Evolutionary conservation across 1,284 basidiomycete genomes (phyloP), one percentile per base, ranked within the genome.

Genomic region (Rhodofomes roseus): DNA sequence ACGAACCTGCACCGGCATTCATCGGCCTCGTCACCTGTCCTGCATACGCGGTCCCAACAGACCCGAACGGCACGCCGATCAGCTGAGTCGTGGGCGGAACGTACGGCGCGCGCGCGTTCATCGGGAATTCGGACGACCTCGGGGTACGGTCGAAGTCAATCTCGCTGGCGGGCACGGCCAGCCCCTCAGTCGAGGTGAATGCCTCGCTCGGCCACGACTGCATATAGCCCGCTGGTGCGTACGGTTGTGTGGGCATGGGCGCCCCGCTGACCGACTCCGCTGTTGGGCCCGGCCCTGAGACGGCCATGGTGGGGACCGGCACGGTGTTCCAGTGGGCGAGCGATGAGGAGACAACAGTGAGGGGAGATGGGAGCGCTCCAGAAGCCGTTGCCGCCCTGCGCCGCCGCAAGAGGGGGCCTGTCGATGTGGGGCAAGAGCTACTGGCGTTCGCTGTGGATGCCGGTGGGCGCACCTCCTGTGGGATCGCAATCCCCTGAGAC

Each of bases 261-360:
- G 29, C 16, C 7, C 16, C 23, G 11, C 22, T 27, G 0, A 29
- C 9, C 20, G 54, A 14, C 16, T 40, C 25, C 14, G 20, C 16
- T 14, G 54, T 22, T 16, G 29, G 23, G 31, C 7, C 22, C n/a
- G 23, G 20, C 12, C n/a, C 44, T 4, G 43, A 11, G 22, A 61
- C 50, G 55, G 59, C 25, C 4, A 62, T 50, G 12, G 54, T 41
- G 31, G 58, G 54, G 31, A 57, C 27, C 43, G 50, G 50, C 31
- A 54, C 40, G 34, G 56, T 48, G 53, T 56, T 54, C 51, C 57
- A 55, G 52, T 44, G 16, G 56, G 40, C 40, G 50, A 59, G 55
- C 40, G 55, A 57, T 6, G 76, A 75, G 12, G 74, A 66, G 34
- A 73, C 65, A 12, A 66, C 62, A 6, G 68, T 57, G 31, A 74